These are phyloP conservation scores for Linnemannia hyalina DNA, from an alignment of 192 early-diverging fungal species.

Conservation along the genomic window DNA sequence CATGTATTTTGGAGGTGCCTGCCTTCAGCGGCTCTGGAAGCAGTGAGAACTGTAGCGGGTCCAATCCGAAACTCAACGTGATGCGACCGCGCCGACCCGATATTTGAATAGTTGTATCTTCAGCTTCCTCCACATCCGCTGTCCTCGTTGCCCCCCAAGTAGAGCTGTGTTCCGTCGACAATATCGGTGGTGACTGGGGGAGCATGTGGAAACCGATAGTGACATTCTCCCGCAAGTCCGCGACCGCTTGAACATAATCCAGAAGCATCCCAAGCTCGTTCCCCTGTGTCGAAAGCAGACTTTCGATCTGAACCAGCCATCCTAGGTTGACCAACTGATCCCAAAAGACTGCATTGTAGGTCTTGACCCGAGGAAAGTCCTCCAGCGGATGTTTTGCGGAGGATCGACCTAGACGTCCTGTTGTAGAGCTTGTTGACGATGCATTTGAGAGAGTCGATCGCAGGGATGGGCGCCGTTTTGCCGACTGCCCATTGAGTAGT, in stretches of 20 bases:
- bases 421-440: conserved; percentile 15
- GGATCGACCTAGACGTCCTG: background rate
- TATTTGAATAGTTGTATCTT: conserved; percentile 25
- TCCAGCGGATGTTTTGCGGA: conserved; percentile 22
- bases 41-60: conserved; percentile 40
- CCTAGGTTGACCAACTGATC: conserved; percentile 38
- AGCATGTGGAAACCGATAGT: conserved; percentile 32
- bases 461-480: conserved; percentile 18
- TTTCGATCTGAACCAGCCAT: conserved; percentile 49
- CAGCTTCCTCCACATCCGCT: conserved; percentile 16
- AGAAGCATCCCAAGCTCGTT: conserved; percentile 47
- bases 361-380: conserved; percentile 22
- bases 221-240: conserved; percentile 33
- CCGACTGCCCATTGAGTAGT: background rate
- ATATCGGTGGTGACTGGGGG: conserved; percentile 8
- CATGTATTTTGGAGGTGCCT: conserved; percentile 30
- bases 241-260: conserved; percentile 40
- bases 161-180: background rate
- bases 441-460: conserved; percentile 19
- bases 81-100: conserved; percentile 36
- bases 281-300: conserved; percentile 43
- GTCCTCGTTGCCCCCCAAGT: background rate
- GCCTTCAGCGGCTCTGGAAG: conserved; percentile 37
- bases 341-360: conserved; percentile 42
- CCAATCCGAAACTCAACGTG: conserved; percentile 37